Conservation (phyloP, 2,329 filamentous ascomycete species). For the Aspergillus sp. region DNA sequence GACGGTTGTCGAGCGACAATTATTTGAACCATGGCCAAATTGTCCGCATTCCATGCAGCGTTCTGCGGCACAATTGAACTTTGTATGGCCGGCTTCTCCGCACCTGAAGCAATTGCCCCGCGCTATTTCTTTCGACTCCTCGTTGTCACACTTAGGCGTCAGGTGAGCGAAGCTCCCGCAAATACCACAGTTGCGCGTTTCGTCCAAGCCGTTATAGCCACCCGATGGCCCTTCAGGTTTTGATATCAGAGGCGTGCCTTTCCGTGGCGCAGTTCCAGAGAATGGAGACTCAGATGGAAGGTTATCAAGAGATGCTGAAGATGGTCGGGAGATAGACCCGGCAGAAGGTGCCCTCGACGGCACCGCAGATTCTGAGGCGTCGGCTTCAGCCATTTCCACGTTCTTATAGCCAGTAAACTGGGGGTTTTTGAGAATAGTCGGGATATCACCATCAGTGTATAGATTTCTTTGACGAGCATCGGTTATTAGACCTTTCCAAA, state of each 20-base stretch:
- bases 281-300: conserved; percentile 17
- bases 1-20: conserved; percentile 34
- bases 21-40: conserved; percentile 39
- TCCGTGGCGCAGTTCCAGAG: conserved; percentile 27
- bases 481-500: conserved; percentile 83
- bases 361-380: conserved; percentile 12
- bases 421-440: conserved; percentile 54
- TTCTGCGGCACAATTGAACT: conserved; percentile 37
- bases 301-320: conserved; percentile 28
- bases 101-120: conserved; percentile 46
- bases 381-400: conserved; percentile 44
- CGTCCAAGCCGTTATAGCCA: conserved; percentile 44
- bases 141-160: conserved; percentile 47
- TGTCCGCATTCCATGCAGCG: conserved; percentile 47
- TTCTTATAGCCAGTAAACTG: conserved; percentile 48
- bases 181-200: conserved; percentile 41
- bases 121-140: conserved; percentile 38
- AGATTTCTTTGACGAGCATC: conserved; percentile 73
- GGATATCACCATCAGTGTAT: conserved; percentile 70
- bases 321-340: conserved; percentile 29
- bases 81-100: conserved; percentile 38
- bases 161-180: conserved; percentile 49
- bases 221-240: conserved; percentile 42
- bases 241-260: conserved; percentile 23
- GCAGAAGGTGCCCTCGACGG: conserved; percentile 21